A percentile compares a stretch with the other conserved stretches of the same genome.
phyloP scores from a whole-genome alignment of 257 asterid species.

The Gardenia jasminoides region DNA sequence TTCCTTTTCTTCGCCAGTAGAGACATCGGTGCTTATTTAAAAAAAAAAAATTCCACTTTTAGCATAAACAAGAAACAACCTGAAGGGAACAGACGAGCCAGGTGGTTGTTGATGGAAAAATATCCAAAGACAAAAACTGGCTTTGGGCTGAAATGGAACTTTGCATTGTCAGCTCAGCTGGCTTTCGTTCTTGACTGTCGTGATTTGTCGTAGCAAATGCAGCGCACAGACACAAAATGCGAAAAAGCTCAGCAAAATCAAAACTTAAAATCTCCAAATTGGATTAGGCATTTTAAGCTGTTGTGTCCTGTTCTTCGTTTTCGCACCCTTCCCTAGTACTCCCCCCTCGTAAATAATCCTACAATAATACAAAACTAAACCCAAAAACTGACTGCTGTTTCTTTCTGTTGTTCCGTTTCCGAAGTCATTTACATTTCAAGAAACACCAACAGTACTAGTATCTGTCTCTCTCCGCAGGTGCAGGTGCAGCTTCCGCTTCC shows the following conservation, averaged over 20 bases:
- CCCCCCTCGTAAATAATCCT: slow-evolving; percentile 22
- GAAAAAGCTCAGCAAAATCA: slow-evolving; percentile 22
- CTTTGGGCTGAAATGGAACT: slow-evolving; percentile 29
- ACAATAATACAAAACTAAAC: neutral
- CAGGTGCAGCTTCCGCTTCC: slow-evolving; percentile 35
- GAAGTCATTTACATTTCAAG: slow-evolving; percentile 30
- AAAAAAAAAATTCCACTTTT: slow-evolving; percentile 3
- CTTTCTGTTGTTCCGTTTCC: slow-evolving; percentile 40
- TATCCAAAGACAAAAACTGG: slow-evolving; percentile 28
- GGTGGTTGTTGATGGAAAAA: neutral
- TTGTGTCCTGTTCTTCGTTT: neutral
- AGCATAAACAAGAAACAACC: slow-evolving; percentile 12
- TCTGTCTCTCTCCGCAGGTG: too few species aligned
- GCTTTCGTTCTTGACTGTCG: slow-evolving; percentile 23
- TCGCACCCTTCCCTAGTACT: neutral
- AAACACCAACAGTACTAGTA: slow-evolving; percentile 11
- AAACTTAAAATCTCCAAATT: slow-evolving; percentile 10
- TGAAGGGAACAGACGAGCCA: neutral
- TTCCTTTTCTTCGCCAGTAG: neutral
- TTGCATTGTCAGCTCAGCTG: slow-evolving; percentile 27
- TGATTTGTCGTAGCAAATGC: neutral
- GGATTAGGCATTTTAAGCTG: slow-evolving; percentile 3
- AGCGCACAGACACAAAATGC: slow-evolving; percentile 21
- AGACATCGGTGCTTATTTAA: neutral
- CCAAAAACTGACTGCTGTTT: slow-evolving; percentile 16